phyloP scores from a whole-genome alignment of 768 basidiomycete genomes.

The Calocera viscosa region DNA sequence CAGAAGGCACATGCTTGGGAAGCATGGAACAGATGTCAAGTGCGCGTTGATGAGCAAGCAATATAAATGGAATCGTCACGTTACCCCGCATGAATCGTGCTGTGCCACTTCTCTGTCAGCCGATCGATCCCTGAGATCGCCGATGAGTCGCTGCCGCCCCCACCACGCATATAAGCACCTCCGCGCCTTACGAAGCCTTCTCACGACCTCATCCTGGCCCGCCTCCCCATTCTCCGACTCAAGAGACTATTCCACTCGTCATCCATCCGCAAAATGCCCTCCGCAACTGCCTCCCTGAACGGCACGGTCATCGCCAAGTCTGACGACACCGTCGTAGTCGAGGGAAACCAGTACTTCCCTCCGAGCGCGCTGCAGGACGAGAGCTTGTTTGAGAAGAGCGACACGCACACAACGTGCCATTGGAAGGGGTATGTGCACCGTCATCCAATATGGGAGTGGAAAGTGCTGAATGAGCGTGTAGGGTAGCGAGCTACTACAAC shows the following conservation, averaged over 20 bases:
- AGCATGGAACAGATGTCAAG: too few relatives aligned
- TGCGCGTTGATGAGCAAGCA: too few relatives aligned
- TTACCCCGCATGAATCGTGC: neutral
- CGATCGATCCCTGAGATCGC: neutral
- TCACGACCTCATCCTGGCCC: neutral
- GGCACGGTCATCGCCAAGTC: slow-evolving; percentile 47
- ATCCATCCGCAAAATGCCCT: neutral
- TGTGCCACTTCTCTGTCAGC: neutral
- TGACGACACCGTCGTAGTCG: slow-evolving; percentile 39
- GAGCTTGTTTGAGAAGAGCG: slow-evolving; percentile 18
- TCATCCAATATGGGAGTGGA: neutral
- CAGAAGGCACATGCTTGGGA: too few relatives aligned
- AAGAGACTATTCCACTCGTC: neutral
- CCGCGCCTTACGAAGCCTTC: neutral
- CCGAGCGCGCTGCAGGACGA: slow-evolving; percentile 38
- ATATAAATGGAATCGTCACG: neutral
- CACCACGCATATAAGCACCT: neutral
- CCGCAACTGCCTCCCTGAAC: slow-evolving; percentile 26
- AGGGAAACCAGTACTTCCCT: slow-evolving; percentile 62
- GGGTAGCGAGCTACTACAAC: slow-evolving; percentile 55
- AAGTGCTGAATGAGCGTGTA: slow-evolving; percentile 21
- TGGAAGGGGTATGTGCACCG: slow-evolving; percentile 57
- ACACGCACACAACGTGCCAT: slow-evolving; percentile 34
- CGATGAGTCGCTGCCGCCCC: neutral
- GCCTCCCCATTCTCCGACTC: neutral